These are phyloP conservation scores for Aspergillus sp. DNA, from an alignment of 2,329 filamentous ascomycete species.

Conservation along the genomic window DNA sequence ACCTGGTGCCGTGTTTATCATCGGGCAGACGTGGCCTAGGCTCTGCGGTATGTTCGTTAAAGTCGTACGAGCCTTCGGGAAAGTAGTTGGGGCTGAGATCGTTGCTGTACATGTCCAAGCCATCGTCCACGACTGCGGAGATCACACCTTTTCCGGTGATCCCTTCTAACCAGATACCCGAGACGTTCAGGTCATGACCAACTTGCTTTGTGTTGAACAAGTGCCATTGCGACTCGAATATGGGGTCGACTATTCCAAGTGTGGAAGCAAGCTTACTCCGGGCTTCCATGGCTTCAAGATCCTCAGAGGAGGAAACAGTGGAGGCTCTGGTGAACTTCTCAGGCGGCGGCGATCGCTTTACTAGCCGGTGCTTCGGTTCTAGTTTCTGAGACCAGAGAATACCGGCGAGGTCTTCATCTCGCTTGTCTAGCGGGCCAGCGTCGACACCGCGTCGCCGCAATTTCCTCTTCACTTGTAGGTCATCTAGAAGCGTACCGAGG, in stretches of 20 bases:
- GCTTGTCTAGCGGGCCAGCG: constrained; percentile 17
- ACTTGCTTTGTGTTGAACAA: constrained; percentile 76
- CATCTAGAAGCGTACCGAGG: constrained; percentile 52
- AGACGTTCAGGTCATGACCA: constrained; percentile 96
- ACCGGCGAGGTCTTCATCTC: constrained; percentile 63
- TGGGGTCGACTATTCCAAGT: constrained; percentile 82
- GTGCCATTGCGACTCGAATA: constrained; percentile 95
- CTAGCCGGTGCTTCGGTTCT: constrained; percentile 59
- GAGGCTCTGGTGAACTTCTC: constrained; percentile 35
- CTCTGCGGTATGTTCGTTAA: constrained; percentile 79
- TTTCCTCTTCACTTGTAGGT: constrained; percentile 58
- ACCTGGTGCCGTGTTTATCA: constrained; percentile 88
- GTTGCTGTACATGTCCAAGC: constrained; percentile 90
- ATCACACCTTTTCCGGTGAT: constrained; percentile 87
- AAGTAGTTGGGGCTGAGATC: constrained; percentile 95
- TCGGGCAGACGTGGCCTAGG: constrained; percentile 81
- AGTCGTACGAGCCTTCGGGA: constrained; percentile 88
- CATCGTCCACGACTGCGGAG: constrained; percentile 94
- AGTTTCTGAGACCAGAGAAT: constrained; percentile 81
- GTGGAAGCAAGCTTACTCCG: constrained; percentile 62
- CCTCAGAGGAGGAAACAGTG: constrained; percentile 39
- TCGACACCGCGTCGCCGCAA: constrained; percentile 52
- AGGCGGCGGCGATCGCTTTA: constrained; percentile 55
- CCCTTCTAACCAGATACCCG: constrained; percentile 84
- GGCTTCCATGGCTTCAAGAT: constrained; percentile 53